Evolutionary conservation across 176 grass and related monocot genomes (phyloP).

Genomic region (Aegilops longissima): DNA sequence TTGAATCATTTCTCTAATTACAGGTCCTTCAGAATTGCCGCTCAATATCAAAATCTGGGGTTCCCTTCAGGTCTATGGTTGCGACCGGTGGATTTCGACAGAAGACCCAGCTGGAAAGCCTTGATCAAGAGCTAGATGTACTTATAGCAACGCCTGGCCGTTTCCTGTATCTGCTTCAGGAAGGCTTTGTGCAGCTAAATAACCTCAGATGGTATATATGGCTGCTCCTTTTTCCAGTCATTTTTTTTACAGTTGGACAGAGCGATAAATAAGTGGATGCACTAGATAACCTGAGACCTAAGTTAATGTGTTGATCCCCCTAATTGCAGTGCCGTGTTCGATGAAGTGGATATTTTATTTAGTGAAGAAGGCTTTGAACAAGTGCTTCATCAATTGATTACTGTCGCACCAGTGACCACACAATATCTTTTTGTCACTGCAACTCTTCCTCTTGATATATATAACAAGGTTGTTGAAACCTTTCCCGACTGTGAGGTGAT

Average conservation of each 20-base stretch:
- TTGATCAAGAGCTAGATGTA: constrained; percentile 85
- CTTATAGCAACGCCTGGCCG: constrained; percentile 89
- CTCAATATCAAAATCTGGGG: constrained; percentile 66
- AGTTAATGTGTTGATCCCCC: background rate
- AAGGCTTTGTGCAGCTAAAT: constrained; percentile 71
- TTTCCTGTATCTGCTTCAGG: constrained; percentile 79
- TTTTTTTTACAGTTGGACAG: background rate
- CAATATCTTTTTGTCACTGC: constrained; percentile 96
- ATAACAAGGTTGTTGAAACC: constrained; percentile 84
- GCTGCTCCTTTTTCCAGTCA: background rate
- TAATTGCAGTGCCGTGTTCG: constrained; percentile 72
- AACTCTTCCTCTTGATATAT: constrained; percentile 86
- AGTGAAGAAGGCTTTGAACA: constrained; percentile 87
- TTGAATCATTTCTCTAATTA: background rate
- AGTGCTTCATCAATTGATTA: constrained; percentile 77
- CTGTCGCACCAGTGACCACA: constrained; percentile 63
- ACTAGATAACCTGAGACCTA: background rate
- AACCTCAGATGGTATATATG: constrained; percentile 76
- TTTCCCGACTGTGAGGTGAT: constrained; percentile 90
- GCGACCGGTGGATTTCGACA: constrained; percentile 89
- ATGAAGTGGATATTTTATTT: constrained; percentile 94
- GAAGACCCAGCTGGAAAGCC: constrained; percentile 83
- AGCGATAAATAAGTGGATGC: background rate
- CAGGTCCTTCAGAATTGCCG: constrained; percentile 92
- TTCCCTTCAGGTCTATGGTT: constrained; percentile 92